Evolutionary conservation across 768 basidiomycete species (phyloP), one percentile per base, ranked within the genome.

Genomic region (Chalciporus pseudorubinellus): DNA sequence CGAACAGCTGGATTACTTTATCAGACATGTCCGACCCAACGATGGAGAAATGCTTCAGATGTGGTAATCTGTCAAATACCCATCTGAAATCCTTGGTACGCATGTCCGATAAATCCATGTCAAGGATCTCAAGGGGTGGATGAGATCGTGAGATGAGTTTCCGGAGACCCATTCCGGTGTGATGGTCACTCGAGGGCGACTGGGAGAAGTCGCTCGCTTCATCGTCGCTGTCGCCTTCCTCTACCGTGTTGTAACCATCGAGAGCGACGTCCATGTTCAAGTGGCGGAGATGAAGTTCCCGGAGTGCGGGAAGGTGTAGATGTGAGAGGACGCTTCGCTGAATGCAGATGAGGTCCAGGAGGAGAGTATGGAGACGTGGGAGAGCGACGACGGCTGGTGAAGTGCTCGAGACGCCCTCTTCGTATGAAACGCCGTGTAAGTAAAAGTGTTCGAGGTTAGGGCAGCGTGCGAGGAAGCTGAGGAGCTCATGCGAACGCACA

Each of bases 101-200:
- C 81, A 89, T 84, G 69, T 90, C 89, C 47, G 85, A 84, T 58
- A 83, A 86, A 59, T 90, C 84, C 88, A 91, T 90, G 62, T 85
- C 79, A 20, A 90, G 77, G 28, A 82, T 66, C 43, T 75, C 74
- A 36, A 91, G 70, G 13, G 85, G 85, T 3, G 89, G 89, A 44
- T 71, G 71, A 50, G 77, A 84, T 10, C 84, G 79, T 9, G 69
- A 61, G 28, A 89, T 75, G 48, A 91, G 77, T 40, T 71, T 76
- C 24, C 89, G 82, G 19, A 91, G 69, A 11, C 89, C 89, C 86
- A 89, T 87, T 19, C 89, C 89, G 3, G 85, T 90, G 19, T 85
- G 85, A 43, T 78, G 83, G 65, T 90, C 89, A 48, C 85, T 90
- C 61, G 73, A 85, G 16, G 85, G 85, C 6, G 86, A 88, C 60